These are phyloP conservation scores for Aspergillus hortae DNA, from an alignment of 2,329 filamentous ascomycete genomes.

Conservation along the genomic window DNA sequence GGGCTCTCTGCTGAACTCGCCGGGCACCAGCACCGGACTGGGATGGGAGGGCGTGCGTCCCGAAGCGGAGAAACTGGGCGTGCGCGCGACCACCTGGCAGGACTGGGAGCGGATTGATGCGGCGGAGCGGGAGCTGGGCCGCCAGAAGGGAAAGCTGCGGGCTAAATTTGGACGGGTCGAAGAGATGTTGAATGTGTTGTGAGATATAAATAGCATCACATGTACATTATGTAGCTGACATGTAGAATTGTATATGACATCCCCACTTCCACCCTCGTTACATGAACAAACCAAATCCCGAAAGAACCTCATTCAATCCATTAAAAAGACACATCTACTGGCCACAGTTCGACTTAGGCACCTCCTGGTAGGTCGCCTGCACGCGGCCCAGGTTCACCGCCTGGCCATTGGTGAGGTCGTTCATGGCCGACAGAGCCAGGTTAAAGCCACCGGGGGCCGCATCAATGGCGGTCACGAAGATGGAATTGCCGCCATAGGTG, in stretches of 20 bases:
- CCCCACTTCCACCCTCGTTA: background rate
- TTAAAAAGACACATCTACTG: background rate
- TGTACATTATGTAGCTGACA: background rate
- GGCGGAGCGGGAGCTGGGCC: conserved; percentile 68
- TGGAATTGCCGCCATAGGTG: conserved; percentile 42
- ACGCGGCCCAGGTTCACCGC: conserved; percentile 45
- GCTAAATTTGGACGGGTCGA: conserved; percentile 60
- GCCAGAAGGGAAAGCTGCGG: conserved; percentile 67
- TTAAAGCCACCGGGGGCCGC: conserved; percentile 46
- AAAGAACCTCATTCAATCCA: background rate
- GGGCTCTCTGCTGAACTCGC: conserved; percentile 47
- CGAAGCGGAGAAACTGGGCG: conserved; percentile 54
- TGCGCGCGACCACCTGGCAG: conserved; percentile 70
- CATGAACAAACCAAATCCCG: background rate
- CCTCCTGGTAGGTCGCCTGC: conserved; percentile 24
- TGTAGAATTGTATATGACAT: background rate
- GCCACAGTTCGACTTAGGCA: conserved; percentile 15
- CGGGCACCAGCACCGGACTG: conserved; percentile 37
- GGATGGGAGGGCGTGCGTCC: conserved; percentile 76
- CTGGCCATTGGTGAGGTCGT: conserved; percentile 46
- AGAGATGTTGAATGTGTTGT: conserved; percentile 53
- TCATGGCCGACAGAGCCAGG: conserved; percentile 47
- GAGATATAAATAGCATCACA: background rate
- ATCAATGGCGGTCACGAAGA: conserved; percentile 51
- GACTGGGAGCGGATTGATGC: conserved; percentile 84